Conservation (phyloP, 768 basidiomycete species). For the Mrakia hoshinonis region DNA sequence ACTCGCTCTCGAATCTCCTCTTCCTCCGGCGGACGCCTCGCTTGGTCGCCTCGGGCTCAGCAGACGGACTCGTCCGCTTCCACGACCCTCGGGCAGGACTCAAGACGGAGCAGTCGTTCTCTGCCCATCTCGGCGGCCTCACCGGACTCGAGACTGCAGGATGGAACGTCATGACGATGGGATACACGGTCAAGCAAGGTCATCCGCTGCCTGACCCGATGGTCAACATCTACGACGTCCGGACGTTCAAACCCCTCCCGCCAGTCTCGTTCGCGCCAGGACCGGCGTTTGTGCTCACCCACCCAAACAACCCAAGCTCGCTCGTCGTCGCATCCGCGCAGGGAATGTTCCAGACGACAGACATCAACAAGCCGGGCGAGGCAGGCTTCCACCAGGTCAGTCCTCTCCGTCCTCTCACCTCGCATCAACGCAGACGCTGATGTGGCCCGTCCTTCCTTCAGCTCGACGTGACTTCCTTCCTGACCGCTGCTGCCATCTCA, state of each 20-base stretch:
- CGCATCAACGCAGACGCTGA: background rate
- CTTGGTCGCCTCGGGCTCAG: slow-evolving; percentile 23
- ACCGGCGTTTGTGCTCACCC: slow-evolving; percentile 72
- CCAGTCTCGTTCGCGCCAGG: slow-evolving; percentile 80
- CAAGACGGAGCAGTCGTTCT: slow-evolving; percentile 7
- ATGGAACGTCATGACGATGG: slow-evolving; percentile 27
- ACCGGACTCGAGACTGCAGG: slow-evolving; percentile 27
- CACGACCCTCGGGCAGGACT: slow-evolving; percentile 26
- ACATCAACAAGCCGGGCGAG: slow-evolving; percentile 61
- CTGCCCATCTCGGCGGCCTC: slow-evolving; percentile 29
- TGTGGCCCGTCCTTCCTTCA: background rate
- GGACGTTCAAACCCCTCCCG: slow-evolving; percentile 69
- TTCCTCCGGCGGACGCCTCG: slow-evolving; percentile 27
- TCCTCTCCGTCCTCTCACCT: background rate
- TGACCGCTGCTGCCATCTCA: slow-evolving; percentile 72
- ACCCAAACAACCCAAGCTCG: slow-evolving; percentile 61
- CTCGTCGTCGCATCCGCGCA: slow-evolving; percentile 68
- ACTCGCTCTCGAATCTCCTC: slow-evolving; percentile 25
- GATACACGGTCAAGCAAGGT: slow-evolving; percentile 47
- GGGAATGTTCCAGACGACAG: slow-evolving; percentile 76
- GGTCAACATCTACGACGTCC: slow-evolving; percentile 84
- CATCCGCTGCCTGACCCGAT: slow-evolving; percentile 81
- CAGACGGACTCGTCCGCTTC: slow-evolving; percentile 25
- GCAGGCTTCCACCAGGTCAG: slow-evolving; percentile 65
- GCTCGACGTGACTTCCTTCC: slow-evolving; percentile 49